phyloP scores from a whole-genome alignment of 164 flowering plant species.

The Hamamelis virginiana region DNA sequence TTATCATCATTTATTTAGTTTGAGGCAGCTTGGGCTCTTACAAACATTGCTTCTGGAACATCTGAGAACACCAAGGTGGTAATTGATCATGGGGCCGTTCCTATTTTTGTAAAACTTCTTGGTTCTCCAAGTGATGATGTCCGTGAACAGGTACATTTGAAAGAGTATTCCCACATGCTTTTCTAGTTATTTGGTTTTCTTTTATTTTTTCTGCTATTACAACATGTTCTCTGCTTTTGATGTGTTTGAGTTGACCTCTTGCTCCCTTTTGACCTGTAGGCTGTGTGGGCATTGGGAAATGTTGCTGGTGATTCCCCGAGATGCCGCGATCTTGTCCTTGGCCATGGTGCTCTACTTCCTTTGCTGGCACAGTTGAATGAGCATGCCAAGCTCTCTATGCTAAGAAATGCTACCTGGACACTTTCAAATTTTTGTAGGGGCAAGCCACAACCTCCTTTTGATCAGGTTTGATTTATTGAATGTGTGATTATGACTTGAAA shows the following conservation, averaged over 20 bases:
- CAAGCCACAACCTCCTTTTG: slow-evolving; percentile 57
- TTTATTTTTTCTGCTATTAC: background rate
- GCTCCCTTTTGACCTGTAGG: slow-evolving; percentile 20
- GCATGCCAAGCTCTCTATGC: slow-evolving; percentile 48
- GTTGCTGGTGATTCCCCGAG: slow-evolving; percentile 59
- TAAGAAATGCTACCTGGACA: slow-evolving; percentile 60
- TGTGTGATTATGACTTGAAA: background rate
- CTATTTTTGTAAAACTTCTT: slow-evolving; percentile 53
- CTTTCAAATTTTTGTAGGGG: slow-evolving; percentile 55
- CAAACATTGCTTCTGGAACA: slow-evolving; percentile 59
- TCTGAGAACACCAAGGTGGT: slow-evolving; percentile 58
- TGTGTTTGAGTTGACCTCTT: background rate
- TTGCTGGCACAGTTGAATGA: slow-evolving; percentile 46
- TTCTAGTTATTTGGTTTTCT: background rate
- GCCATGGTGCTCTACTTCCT: slow-evolving; percentile 45
- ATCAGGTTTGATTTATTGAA: slow-evolving; percentile 33
- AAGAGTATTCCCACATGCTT: background rate
- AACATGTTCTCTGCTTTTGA: too few relatives aligned
- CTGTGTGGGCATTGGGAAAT: slow-evolving; percentile 66
- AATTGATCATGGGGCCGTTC: slow-evolving; percentile 57
- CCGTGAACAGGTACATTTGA: slow-evolving; percentile 47
- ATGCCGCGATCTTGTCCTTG: slow-evolving; percentile 57
- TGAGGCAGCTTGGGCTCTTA: slow-evolving; percentile 62
- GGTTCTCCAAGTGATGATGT: slow-evolving; percentile 55
- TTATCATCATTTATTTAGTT: slow-evolving; percentile 25